phyloP scores from a whole-genome alignment of 371 early-diverging fungal species.

The Umbelopsis sp. region DNA sequence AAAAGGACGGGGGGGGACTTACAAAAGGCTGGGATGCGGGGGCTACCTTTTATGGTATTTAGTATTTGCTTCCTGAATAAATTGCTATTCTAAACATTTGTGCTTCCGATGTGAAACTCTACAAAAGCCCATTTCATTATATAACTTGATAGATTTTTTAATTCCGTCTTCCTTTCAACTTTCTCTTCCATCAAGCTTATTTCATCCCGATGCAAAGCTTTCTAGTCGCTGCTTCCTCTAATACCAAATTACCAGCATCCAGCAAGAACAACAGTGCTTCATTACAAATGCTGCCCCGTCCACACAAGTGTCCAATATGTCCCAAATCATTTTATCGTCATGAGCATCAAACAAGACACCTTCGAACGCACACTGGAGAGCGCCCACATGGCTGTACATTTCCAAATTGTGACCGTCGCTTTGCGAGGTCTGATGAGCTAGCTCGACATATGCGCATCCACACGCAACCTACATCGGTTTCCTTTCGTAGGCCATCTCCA shows the following conservation, averaged over 20 bases:
- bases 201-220: not conserved
- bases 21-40: conserved; percentile 1
- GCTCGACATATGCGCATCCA: conserved; percentile 76
- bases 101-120: conserved; percentile 10
- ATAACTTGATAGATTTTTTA: conserved; percentile 4
- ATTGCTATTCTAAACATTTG: conserved; percentile 14
- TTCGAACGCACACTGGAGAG: conserved; percentile 89
- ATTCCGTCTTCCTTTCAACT: conserved; percentile 1
- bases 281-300: conserved; percentile 53
- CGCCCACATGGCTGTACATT: conserved; percentile 79
- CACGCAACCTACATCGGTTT: conserved; percentile 34
- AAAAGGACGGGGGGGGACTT: not conserved
- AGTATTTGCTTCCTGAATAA: not conserved
- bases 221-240: not conserved
- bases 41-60: conserved; percentile 14
- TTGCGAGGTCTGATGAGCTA: conserved; percentile 88
- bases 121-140: not conserved
- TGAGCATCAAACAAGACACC: conserved; percentile 82
- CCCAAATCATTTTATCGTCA: conserved; percentile 77
- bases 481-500: conserved; percentile 22
- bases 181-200: conserved; percentile 1
- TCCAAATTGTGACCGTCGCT: conserved; percentile 77
- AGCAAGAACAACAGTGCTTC: conserved; percentile 26
- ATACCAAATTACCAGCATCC: not conserved
- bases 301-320: conserved; percentile 75